These are phyloP conservation scores for Vigna radiata DNA, from an alignment of 306 rosid genomes.

Conservation along the genomic window DNA sequence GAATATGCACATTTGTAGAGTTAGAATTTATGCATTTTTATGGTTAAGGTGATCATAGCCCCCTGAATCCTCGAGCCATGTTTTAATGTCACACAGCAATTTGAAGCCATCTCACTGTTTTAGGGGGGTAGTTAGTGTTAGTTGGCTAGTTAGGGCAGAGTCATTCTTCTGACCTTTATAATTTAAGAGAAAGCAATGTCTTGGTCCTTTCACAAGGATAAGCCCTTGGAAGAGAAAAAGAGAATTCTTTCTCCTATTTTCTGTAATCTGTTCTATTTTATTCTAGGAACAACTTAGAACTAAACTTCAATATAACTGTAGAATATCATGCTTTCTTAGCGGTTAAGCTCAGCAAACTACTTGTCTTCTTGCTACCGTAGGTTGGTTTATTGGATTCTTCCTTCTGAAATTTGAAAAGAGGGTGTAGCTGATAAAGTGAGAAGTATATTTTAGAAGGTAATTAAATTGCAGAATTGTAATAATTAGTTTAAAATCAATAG, in stretches of 20 bases:
- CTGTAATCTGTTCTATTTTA: not conserved
- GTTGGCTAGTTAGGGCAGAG: not conserved
- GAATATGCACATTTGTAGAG: no score
- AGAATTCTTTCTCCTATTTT: not conserved
- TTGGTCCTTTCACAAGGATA: not conserved
- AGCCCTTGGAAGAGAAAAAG: not conserved
- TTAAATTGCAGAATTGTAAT: not conserved
- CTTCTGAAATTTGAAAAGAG: not conserved
- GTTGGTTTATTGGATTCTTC: not conserved
- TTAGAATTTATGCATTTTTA: conserved; percentile 17
- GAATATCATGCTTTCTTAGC: not conserved
- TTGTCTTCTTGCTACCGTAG: not conserved
- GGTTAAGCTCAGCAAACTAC: not conserved
- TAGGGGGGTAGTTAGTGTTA: not conserved
- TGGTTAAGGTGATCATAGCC: conserved; percentile 17
- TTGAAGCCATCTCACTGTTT: conserved; percentile 18
- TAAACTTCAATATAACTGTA: not conserved
- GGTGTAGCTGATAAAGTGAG: not conserved
- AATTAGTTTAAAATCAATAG: no score
- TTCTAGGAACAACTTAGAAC: not conserved
- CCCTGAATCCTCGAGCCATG: not conserved
- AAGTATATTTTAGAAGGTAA: conserved; percentile 1
- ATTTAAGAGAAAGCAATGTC: not conserved
- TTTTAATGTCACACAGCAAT: not conserved
- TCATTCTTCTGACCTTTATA: not conserved